Percentiles rank a stretch among this genome's conserved stretches.
phyloP scores from a whole-genome alignment of 495 filamentous ascomycete genomes.

The Talaromyces adpressus region DNA sequence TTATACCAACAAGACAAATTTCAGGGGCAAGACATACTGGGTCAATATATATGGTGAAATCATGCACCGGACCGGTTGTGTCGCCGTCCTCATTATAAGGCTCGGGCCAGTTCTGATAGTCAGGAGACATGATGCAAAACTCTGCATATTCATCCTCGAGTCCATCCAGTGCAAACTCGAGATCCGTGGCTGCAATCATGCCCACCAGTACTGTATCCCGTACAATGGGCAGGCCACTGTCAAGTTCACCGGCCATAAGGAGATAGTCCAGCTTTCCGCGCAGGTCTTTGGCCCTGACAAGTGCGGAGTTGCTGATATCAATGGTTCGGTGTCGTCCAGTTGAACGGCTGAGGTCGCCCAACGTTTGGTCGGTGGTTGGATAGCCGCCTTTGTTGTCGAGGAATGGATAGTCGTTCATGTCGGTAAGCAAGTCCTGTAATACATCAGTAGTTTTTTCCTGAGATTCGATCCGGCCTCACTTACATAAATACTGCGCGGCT shows the following conservation, averaged over 20 bases:
- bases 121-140: constrained; percentile 74
- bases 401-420: constrained; percentile 96
- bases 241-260: constrained; percentile 81
- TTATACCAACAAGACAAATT: not conserved
- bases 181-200: constrained; percentile 86
- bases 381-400: constrained; percentile 86
- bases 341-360: constrained; percentile 78
- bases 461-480: constrained; percentile 19
- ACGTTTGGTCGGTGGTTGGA: constrained; percentile 74
- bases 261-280: constrained; percentile 73
- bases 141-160: constrained; percentile 65
- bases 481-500: constrained; percentile 91
- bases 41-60: constrained; percentile 91
- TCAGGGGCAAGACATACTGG: constrained; percentile 42
- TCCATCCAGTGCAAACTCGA: constrained; percentile 87
- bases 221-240: constrained; percentile 85
- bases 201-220: constrained; percentile 75
- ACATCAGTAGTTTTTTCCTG: constrained; percentile 14
- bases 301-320: constrained; percentile 74
- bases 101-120: constrained; percentile 41
- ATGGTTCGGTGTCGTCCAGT: constrained; percentile 70
- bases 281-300: constrained; percentile 67
- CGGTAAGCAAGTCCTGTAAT: constrained; percentile 74
- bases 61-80: constrained; percentile 38
- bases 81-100: constrained; percentile 44